phyloP scores from a whole-genome alignment of 2,329 filamentous ascomycete genomes.

The Claviceps quebecensis region DNA sequence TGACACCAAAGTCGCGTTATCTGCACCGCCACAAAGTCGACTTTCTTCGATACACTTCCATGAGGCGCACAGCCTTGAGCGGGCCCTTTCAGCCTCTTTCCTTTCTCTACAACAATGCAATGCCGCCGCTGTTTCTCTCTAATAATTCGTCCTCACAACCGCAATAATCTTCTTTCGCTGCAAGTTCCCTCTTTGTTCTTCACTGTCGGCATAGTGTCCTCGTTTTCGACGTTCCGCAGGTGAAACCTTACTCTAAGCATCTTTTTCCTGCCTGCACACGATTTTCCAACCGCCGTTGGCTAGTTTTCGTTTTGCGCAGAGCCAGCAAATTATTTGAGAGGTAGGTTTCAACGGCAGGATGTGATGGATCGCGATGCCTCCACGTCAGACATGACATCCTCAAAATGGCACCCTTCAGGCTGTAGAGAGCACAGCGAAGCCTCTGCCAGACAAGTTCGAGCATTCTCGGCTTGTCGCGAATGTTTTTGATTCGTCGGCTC shows the following conservation, averaged over 20 bases:
- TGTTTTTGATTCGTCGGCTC: background rate
- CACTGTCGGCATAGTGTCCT: background rate
- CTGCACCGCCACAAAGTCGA: slow-evolving; percentile 26
- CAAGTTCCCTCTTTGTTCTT: background rate
- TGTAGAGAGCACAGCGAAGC: background rate
- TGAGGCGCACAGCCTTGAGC: slow-evolving; percentile 22
- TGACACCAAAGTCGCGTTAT: slow-evolving; percentile 4
- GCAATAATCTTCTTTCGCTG: background rate
- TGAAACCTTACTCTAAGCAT: background rate
- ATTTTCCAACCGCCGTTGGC: background rate
- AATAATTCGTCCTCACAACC: background rate
- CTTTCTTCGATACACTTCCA: slow-evolving; percentile 28
- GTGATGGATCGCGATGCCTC: background rate
- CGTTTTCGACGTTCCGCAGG: background rate
- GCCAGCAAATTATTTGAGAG: background rate
- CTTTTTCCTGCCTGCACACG: background rate
- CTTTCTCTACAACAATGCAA: slow-evolving; percentile 4
- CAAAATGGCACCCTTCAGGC: background rate
- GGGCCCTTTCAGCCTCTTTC: slow-evolving; percentile 16
- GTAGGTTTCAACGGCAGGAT: background rate
- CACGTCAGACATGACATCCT: background rate
- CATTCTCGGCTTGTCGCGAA: background rate
- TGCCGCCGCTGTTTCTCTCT: background rate
- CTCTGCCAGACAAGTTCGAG: background rate
- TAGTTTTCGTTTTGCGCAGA: background rate